Evolutionary conservation across 768 basidiomycete genomes (phyloP).

Genomic region (Kockovaella imperatae): DNA sequence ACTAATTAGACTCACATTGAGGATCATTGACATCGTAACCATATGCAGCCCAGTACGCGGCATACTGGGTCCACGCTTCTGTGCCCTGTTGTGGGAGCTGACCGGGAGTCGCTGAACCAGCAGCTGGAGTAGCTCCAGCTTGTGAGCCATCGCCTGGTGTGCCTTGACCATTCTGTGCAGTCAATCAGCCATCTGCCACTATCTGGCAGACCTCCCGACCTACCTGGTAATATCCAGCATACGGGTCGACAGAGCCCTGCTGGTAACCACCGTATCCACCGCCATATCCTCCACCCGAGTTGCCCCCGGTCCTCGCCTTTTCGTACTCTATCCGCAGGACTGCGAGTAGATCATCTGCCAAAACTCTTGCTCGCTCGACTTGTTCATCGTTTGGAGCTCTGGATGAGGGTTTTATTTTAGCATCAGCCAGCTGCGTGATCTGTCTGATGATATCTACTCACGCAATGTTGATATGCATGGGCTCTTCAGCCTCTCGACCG

Average conservation of each 20-base stretch:
- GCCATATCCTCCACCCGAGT: conserved; percentile 25
- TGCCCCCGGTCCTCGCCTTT: conserved; percentile 54
- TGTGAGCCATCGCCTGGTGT: conserved; percentile 9
- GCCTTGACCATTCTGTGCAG: conserved; percentile 13
- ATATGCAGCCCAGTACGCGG: conserved; percentile 42
- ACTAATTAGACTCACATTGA: conserved; percentile 31
- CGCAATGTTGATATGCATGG: conserved; percentile 89
- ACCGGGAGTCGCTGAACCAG: conserved; percentile 14
- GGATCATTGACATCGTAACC: conserved; percentile 44
- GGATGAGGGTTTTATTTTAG: conserved; percentile 3
- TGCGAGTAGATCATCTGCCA: conserved; percentile 79
- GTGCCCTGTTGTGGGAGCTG: conserved; percentile 26
- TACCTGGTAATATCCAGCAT: conserved; percentile 38
- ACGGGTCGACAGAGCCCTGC: conserved; percentile 17
- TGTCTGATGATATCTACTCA: conserved; percentile 47
- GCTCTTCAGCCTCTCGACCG: conserved; percentile 76
- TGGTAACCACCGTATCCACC: conserved; percentile 27
- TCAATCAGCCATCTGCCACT: background rate
- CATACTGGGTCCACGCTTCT: conserved; percentile 36
- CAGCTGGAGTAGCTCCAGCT: conserved; percentile 17
- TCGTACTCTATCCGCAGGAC: conserved; percentile 83
- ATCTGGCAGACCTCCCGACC: background rate
- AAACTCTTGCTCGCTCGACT: conserved; percentile 73
- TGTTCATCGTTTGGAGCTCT: conserved; percentile 81
- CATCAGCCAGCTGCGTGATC: background rate